These are phyloP conservation scores for Pseudozyma sp. DNA, from an alignment of 1,284 basidiomycete genomes.

Conservation along the genomic window DNA sequence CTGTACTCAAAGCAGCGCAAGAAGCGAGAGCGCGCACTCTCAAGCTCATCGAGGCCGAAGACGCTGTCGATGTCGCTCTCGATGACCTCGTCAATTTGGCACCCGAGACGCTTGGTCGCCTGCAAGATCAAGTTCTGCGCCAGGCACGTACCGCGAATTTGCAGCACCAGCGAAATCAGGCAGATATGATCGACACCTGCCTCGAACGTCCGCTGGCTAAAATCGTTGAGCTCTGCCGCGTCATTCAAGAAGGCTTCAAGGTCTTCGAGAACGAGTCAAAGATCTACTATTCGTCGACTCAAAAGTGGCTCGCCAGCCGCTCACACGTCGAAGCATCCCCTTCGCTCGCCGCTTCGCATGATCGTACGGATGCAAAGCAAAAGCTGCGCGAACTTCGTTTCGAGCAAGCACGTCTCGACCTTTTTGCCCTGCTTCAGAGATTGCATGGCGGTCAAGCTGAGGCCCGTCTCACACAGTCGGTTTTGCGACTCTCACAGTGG, in stretches of 20 bases:
- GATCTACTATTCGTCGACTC: constrained; percentile 58
- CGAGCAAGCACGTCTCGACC: constrained; percentile 49
- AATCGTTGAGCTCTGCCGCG: constrained; percentile 48
- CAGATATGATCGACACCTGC: constrained; percentile 24
- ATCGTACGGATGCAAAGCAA: constrained; percentile 58
- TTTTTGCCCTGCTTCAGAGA: constrained; percentile 22
- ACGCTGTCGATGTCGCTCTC: constrained; percentile 39
- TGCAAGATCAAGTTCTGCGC: constrained; percentile 22
- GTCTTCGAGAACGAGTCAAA: constrained; percentile 56
- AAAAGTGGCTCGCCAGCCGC: constrained; percentile 58
- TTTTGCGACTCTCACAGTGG: constrained; percentile 45
- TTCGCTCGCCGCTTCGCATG: constrained; percentile 12
- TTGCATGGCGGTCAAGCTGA: constrained; percentile 57
- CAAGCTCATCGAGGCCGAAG: constrained; percentile 41
- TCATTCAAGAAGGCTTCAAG: constrained; percentile 44
- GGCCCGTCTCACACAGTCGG: constrained; percentile 31
- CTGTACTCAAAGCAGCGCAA: constrained; percentile 32
- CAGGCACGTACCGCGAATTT: constrained; percentile 20
- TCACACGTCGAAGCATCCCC: neutral
- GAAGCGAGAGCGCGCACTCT: constrained; percentile 29
- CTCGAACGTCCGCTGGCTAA: constrained; percentile 47
- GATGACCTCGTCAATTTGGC: constrained; percentile 24
- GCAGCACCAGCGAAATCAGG: constrained; percentile 28
- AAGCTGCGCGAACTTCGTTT: constrained; percentile 53
- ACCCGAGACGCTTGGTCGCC: constrained; percentile 38